Conservation (phyloP, 2,329 filamentous ascomycete species). For the Bipolaris oryzae region DNA sequence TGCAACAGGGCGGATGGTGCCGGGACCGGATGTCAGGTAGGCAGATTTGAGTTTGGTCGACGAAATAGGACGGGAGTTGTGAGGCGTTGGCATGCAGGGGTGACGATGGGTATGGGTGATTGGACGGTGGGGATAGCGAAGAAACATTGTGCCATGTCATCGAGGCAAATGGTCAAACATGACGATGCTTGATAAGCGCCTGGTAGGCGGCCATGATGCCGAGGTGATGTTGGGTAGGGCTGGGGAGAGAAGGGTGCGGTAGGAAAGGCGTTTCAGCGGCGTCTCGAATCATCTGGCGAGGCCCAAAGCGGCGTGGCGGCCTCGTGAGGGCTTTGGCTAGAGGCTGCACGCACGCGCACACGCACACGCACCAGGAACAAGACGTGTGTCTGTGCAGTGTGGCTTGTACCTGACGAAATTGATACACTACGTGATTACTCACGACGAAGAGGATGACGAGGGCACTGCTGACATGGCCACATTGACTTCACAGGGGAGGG, state of each 20-base stretch:
- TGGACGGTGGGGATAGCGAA: conserved; percentile 5
- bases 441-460: too few species aligned
- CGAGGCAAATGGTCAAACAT: conserved; percentile 25
- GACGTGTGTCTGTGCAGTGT: conserved; percentile 4
- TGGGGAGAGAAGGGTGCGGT: conserved; percentile 27
- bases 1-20: neutral
- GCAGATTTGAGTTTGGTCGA: conserved; percentile 2
- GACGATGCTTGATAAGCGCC: conserved; percentile 19
- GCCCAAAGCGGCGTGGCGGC: conserved; percentile 12
- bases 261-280: conserved; percentile 38
- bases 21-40: conserved; percentile 7
- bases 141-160: conserved; percentile 21
- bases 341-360: neutral
- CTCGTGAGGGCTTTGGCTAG: conserved; percentile 7
- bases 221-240: conserved; percentile 18
- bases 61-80: neutral
- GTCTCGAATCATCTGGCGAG: conserved; percentile 31
- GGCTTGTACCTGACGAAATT: neutral
- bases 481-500: neutral
- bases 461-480: too few species aligned
- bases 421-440: too few species aligned
- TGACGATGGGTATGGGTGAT: neutral
- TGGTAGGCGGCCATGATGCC: conserved; percentile 17
- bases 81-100: neutral
- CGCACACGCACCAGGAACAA: too few species aligned